phyloP scores from a whole-genome alignment of 352 stramenopile genomes.

The Albugo laibachii region DNA sequence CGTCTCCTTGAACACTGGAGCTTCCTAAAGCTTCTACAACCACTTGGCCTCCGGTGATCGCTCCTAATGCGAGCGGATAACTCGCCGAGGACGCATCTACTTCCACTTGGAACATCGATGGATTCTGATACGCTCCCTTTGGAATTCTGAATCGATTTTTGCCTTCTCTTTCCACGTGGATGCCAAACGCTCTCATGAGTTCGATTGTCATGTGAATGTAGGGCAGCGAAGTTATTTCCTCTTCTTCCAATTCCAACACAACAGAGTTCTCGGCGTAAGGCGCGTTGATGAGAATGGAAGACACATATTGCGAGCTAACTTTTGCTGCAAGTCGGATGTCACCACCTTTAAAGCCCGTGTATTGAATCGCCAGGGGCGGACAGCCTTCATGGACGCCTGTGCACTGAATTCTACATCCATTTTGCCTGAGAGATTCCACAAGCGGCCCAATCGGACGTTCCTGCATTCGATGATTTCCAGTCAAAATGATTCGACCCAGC shows the following conservation, averaged over 20 bases:
- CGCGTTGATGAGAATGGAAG: constrained; percentile 88
- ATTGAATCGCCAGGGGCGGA: constrained; percentile 53
- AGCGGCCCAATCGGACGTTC: constrained; percentile 92
- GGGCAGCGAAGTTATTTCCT: constrained; percentile 91
- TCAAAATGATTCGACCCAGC: constrained; percentile 36
- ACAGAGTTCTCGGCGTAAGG: constrained; percentile 68
- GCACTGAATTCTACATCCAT: constrained; percentile 65
- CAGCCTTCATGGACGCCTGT: constrained; percentile 27
- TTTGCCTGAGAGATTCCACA: constrained; percentile 83
- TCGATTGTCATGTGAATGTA: constrained; percentile 90
- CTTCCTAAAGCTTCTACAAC: constrained; percentile 88
- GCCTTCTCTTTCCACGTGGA: constrained; percentile 79
- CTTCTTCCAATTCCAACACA: constrained; percentile 84
- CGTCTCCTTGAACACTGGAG: constrained; percentile 89
- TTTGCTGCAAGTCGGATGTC: constrained; percentile 82
- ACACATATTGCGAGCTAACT: constrained; percentile 91
- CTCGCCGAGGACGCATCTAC: constrained; percentile 92
- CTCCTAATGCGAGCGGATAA: constrained; percentile 92
- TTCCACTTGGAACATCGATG: constrained; percentile 65
- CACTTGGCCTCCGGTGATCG: constrained; percentile 89
- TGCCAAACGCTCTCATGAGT: constrained; percentile 94
- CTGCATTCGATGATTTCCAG: constrained; percentile 91
- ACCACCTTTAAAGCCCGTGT: constrained; percentile 43
- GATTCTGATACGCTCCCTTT: constrained; percentile 52
- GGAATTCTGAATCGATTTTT: constrained; percentile 58